A percentile compares a stretch with the other conserved stretches of the same genome.
Conservation (phyloP, 352 stramenopile genomes). For the Globisporangium ultimum region DNA sequence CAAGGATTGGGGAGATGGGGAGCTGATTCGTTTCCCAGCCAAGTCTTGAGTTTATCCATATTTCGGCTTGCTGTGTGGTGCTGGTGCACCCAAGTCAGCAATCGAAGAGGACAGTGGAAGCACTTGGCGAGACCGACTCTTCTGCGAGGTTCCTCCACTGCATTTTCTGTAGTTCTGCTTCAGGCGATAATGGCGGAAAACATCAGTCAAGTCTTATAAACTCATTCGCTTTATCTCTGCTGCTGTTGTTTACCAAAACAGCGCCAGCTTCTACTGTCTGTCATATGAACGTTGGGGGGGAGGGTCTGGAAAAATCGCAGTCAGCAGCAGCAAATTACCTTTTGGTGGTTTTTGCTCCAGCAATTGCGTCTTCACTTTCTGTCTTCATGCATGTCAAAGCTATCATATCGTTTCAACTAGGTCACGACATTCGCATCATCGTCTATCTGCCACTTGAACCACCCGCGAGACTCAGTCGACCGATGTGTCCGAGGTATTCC, state of each 20-base stretch:
- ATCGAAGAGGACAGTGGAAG: background rate
- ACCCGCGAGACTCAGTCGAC: constrained; percentile 57
- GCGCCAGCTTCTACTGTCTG: background rate
- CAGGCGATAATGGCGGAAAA: background rate
- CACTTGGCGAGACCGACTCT: background rate
- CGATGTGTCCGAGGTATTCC: constrained; percentile 95
- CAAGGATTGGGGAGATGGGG: too few relatives aligned
- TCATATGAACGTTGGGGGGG: too few relatives aligned
- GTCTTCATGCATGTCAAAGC: constrained; percentile 6
- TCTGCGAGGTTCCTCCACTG: background rate
- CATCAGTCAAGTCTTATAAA: background rate
- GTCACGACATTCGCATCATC: constrained; percentile 12
- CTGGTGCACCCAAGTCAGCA: background rate
- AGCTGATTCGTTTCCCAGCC: too few relatives aligned
- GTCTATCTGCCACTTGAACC: constrained; percentile 56
- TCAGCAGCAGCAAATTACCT: background rate
- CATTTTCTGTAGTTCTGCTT: background rate
- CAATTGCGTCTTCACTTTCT: too few relatives aligned
- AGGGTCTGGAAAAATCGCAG: background rate
- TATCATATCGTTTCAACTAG: constrained; percentile 8
- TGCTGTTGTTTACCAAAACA: background rate
- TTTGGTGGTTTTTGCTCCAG: background rate
- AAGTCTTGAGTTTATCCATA: too few relatives aligned
- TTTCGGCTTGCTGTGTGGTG: too few relatives aligned
- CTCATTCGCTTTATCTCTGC: background rate